Conservation (phyloP, 1,284 basidiomycete genomes). For the Leccinum solheimii region DNA sequence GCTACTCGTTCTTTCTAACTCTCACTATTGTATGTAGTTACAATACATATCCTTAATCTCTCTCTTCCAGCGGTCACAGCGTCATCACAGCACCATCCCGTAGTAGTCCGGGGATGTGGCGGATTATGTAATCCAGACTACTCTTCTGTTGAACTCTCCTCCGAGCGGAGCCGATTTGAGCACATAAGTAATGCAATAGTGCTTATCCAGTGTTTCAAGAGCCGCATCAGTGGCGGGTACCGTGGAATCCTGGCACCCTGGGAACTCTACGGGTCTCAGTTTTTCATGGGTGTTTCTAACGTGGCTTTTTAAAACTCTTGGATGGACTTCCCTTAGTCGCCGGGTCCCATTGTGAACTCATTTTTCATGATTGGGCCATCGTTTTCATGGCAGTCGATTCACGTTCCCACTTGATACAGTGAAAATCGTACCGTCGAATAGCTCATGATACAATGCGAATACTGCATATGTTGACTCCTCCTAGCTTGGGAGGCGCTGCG, state of each 20-base stretch:
- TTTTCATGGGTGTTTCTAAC: neutral
- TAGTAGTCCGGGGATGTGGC: too few species aligned
- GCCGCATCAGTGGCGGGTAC: neutral
- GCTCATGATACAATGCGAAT: slow-evolving; percentile 18
- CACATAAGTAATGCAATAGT: neutral
- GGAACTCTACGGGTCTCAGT: neutral
- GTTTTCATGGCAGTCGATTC: neutral
- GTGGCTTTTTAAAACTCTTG: neutral
- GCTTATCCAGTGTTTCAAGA: neutral
- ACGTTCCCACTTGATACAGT: neutral
- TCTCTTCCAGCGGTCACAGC: too few species aligned
- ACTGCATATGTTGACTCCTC: neutral
- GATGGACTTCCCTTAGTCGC: neutral
- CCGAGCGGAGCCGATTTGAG: neutral
- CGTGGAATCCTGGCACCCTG: neutral
- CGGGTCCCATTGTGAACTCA: neutral
- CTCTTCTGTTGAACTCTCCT: neutral
- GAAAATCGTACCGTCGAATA: neutral
- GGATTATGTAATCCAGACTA: too few species aligned
- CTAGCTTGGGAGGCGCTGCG: too few species aligned
- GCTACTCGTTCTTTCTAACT: too few species aligned
- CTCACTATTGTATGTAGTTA: too few species aligned
- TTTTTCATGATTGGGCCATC: neutral
- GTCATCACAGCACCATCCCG: too few species aligned
- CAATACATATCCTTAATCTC: too few species aligned